phyloP scores from a whole-genome alignment of 2,329 filamentous ascomycete species.

The Pseudopyricularia javanii region DNA sequence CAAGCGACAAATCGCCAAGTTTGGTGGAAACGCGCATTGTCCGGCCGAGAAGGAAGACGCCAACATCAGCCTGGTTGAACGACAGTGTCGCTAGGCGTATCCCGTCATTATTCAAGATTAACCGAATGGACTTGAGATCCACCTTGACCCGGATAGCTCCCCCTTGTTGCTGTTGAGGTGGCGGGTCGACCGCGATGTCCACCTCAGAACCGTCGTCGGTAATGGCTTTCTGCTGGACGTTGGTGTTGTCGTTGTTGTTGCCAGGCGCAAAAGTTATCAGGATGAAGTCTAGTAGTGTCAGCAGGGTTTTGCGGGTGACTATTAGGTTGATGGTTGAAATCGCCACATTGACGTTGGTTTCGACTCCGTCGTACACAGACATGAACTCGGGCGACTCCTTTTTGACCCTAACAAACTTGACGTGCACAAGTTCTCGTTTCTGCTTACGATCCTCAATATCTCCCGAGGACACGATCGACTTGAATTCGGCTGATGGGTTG shows the following conservation, averaged over 20 bases:
- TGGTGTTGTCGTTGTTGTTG: conserved; percentile 28
- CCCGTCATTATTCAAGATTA: conserved; percentile 96
- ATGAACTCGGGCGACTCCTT: conserved; percentile 86
- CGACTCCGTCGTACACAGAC: conserved; percentile 81
- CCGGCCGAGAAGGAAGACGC: conserved; percentile 74
- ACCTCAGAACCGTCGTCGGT: conserved; percentile 24
- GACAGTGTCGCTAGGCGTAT: conserved; percentile 87
- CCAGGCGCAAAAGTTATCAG: conserved; percentile 71
- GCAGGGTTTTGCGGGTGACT: conserved; percentile 81
- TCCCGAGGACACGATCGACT: conserved; percentile 86
- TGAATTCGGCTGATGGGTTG: conserved; percentile 79
- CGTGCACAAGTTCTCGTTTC: conserved; percentile 69
- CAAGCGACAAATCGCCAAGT: conserved; percentile 74
- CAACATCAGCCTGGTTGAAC: conserved; percentile 83
- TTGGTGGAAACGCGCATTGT: conserved; percentile 80
- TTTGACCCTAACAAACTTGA: conserved; percentile 86
- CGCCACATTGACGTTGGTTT: conserved; percentile 80
- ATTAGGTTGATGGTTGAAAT: conserved; percentile 95
- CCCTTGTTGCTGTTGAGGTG: conserved; percentile 27
- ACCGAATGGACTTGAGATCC: conserved; percentile 80
- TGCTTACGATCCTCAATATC: conserved; percentile 60
- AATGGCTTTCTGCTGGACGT: conserved; percentile 19
- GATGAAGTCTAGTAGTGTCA: conserved; percentile 89
- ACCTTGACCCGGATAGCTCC: conserved; percentile 90
- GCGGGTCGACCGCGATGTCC: conserved; percentile 23